phyloP scores from a whole-genome alignment of 768 basidiomycete genomes.

The Boletales sp. region DNA sequence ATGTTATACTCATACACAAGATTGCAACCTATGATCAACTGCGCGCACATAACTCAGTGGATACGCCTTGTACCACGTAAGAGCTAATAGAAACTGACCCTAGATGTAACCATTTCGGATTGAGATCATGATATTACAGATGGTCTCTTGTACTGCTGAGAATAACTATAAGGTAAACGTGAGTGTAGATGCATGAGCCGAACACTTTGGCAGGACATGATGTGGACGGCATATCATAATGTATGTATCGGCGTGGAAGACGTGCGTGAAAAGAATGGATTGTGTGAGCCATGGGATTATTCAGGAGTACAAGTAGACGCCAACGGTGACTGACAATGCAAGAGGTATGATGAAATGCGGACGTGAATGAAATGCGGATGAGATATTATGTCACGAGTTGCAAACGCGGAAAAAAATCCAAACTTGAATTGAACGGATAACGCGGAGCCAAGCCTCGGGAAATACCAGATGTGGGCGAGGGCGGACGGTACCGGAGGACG shows the following conservation, averaged over 20 bases:
- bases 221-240: not conserved
- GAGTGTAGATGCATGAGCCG: slow-evolving; percentile 5
- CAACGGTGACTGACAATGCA: slow-evolving; percentile 11
- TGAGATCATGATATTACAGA: slow-evolving; percentile 15
- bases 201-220: not conserved
- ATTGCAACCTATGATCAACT: too few species aligned
- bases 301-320: slow-evolving; percentile 16
- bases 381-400: slow-evolving; percentile 8
- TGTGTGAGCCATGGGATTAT: slow-evolving; percentile 8
- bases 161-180: slow-evolving; percentile 22
- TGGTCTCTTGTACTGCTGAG: slow-evolving; percentile 6
- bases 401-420: not conserved
- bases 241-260: slow-evolving; percentile 4
- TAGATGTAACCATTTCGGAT: not conserved
- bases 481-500: not conserved
- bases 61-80: not conserved
- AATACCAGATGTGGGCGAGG: not conserved
- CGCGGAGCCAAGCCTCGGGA: not conserved
- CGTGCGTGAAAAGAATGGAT: not conserved
- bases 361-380: slow-evolving; percentile 16
- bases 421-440: slow-evolving; percentile 5
- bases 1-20: too few species aligned
- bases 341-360: slow-evolving; percentile 15
- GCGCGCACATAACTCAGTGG: too few species aligned
- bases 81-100: not conserved